Base-by-base conservation (phyloP, 2,329 filamentous ascomycete genomes). In the Coleophoma crateriformis region DNA sequence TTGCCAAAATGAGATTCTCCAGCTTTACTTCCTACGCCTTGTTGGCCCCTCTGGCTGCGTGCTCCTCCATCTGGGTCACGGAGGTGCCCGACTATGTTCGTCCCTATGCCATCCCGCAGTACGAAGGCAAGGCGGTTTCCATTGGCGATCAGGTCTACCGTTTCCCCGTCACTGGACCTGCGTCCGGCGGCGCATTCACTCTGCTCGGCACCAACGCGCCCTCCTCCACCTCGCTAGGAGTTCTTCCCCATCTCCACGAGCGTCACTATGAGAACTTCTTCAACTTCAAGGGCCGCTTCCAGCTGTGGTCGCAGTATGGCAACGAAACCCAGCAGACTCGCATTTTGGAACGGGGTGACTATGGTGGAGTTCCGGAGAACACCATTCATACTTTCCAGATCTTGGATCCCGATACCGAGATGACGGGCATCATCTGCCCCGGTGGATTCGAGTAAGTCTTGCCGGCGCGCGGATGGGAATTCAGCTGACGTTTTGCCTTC, bases 371-470 rank as follows among this genome's bases (percentile, higher is more conserved):
- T 0, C 68, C 71, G 0, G 62, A 63, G 17, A 69, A 75, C 52
- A 74, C 71, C 1, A 72, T 69, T 1, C 74, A 76, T 51, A 73
- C 72, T 3, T 76, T 75, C 62, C 71, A 74, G 55, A 63, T 75
- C 14, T 56, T 73, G 12, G 72, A 76, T 48, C 71, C 71, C 0
- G 70, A 75, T 53, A 74, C 71, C 4, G 68, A 75, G 53, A 66
- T 76, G 58, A 64, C 70, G 2, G 73, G 73, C 2, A 64, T 73
- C 0, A 70, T 76, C 42, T 62, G 65, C 7, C 73, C 73, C 3
- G 71, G 74, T 33, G 72, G 71, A n/a, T 75, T 76, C 46, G 73
- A 76, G 63, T 67, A 63, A 42, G 59, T 61, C 10, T 22, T 44
- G 27, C 7, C n/a, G 4, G 3, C 14, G 15, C 12, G 19, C n/a